Evolutionary conservation across 306 rosid genomes (phyloP), one percentile per base, ranked within the genome.

Genomic region (Begonia peltatifolia): DNA sequence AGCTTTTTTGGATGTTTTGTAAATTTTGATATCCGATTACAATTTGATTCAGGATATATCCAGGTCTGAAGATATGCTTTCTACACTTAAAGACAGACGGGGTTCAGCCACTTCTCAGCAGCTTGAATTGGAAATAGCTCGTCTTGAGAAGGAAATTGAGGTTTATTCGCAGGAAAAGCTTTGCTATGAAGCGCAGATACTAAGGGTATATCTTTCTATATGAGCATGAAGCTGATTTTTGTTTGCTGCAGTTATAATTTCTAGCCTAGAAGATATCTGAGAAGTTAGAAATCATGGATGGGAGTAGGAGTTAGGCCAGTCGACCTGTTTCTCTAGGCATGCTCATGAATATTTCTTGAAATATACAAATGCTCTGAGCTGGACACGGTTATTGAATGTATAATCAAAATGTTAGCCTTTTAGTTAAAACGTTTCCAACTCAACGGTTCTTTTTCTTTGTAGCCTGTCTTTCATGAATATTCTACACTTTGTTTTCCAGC

Each of bases 101-200:
- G 84, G 62, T 54, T 92, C 68, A 70, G 41, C 94, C 14, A 68
- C 96, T 52, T 63, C 88, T 52, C 79, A 81, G 53, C 83, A 76
- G 49, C 41, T 76, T 47, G 76, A 76, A 43, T 49, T 41, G 61
- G 94, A 87, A 57, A 71, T 92, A 77, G 60, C 82, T 63, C 87
- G 84, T 53, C 88, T 92, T 56, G 99, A 92, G 78, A 83, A 92
- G 70, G 88, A 86, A 63, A 64, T 92, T 56, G 99, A 92, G 76
- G n/a, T 49, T 60, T 75, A 71, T 65, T 76, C 94, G 4, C 99
- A 86, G 60, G 96, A 92, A 74, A 92, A 81, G 63, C 76, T 79
- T 42, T 92, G 94, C 69, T 71, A 73, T 60, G 99, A 92, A 83
- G 99, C 99, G 73, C 96, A 83, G 65, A 81, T 92, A 63, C 62